Evolutionary conservation across 768 basidiomycete genomes (phyloP).

Genomic region (Agrocybe praecox): DNA sequence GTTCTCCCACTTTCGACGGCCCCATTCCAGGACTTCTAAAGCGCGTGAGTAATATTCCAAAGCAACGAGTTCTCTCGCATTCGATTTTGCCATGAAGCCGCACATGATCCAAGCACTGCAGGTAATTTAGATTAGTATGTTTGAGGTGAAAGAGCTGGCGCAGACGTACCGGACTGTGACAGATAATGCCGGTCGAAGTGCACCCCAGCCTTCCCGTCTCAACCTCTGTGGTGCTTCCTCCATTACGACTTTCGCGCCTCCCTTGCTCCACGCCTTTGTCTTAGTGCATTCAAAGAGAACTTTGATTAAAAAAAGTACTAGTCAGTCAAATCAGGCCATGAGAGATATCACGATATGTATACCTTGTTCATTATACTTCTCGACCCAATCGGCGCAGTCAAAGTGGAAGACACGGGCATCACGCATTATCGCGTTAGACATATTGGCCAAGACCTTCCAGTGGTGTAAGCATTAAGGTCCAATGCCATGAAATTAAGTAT

Average conservation of each 20-base stretch:
- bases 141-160: too few relatives aligned
- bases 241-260: conserved; percentile 31
- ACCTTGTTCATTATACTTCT: conserved; percentile 41
- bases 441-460: conserved; percentile 26
- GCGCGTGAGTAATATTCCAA: conserved; percentile 37
- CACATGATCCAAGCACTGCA: conserved; percentile 42
- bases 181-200: conserved; percentile 36
- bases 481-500: not conserved
- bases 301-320: conserved; percentile 6
- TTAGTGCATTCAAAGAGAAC: conserved; percentile 31
- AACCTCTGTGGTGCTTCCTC: conserved; percentile 32
- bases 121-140: too few relatives aligned
- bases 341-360: not conserved
- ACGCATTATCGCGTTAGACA: conserved; percentile 40
- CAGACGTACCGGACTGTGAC: conserved; percentile 37
- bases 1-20: conserved; percentile 37
- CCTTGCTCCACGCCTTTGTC: conserved; percentile 33
- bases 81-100: conserved; percentile 30
- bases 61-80: conserved; percentile 17
- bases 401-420: conserved; percentile 43
- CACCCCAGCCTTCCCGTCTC: conserved; percentile 27
- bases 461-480: not conserved
- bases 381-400: conserved; percentile 31
- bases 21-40: conserved; percentile 46
- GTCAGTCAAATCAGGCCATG: not conserved